Base-by-base conservation (phyloP, 768 basidiomycete genomes). In the Xerocomellus amylosporus region DNA sequence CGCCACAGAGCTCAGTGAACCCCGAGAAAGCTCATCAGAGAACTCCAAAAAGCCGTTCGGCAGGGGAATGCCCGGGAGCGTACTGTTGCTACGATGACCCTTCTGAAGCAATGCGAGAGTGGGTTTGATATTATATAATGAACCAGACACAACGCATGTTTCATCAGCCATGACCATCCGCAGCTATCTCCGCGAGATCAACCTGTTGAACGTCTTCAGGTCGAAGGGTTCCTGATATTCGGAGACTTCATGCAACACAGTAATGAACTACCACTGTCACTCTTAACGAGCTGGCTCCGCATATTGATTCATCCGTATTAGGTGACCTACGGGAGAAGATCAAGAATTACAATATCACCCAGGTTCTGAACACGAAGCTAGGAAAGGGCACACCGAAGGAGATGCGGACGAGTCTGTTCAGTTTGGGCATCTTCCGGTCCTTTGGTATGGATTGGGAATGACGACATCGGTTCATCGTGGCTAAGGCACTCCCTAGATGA, bases 191-290 rank as follows among this genome's bases (percentile, higher is more conserved):
- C 26, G n/a, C 19, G 42, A 60, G 9, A 51, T 51, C 8, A 3
- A 33, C 5, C 12, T 65, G n/a, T 24, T 59, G 24, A 38, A 45
- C 5, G 4, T 53, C 20, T 60, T 67, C 45, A 5, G 22, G 47
- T 65, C 1, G 65, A 66, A 44, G 64, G 65, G 13, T 66, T 67
- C 37, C 65, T 67, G 41, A 55, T 66, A 1, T 66, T 66, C 17
- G 42, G 43, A 1, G 51, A 66, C 24, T 47, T 66, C 6, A 64
- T 66, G 60, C 51, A 55, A 37, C 34, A 60, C 4, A 54, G 65
- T 66, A 58, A 58, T 17, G 22, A 31, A 28, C 15, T 12, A 20
- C 24, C 1, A 5, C 20, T 10, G 31, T 33, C 14, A 5, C 42
- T 22, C 14, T 14, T 17, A 37, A 34, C 4, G 22, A 20, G 34